Base-by-base conservation (phyloP, 805 yeast species). In the Saturnispora sekii region DNA sequence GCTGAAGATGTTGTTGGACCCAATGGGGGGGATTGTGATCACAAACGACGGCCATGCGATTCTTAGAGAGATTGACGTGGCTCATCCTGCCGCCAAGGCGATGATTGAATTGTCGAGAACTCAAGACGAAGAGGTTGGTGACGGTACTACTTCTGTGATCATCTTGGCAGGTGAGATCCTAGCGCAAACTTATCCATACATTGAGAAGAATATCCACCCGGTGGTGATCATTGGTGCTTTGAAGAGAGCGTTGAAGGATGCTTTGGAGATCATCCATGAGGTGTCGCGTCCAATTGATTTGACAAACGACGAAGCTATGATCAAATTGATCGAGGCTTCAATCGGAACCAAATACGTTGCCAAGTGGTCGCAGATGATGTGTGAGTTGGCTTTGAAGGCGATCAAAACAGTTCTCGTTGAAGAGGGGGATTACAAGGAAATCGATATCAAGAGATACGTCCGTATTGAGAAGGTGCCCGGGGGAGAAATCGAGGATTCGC, bases 21-120 rank as follows among this genome's bases (percentile, higher is more conserved):
- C 99, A 46, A 83, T 84, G 80, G 90, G 93, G 30, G 98, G 98
- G 30, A 84, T 93, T 53, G 97, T 90, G 12, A 72, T 93, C 52
- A 93, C 99, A 46, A 93, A 93, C 66, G 99, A 93, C 64, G 99
- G 99, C 11, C 98, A 93, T 66, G 98, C 99, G 14, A 93, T 93
- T 54, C 71, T 93, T 55, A 78, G 99, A 60, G 99, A 93, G 63
- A 93, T 93, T 54, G 97, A 90, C 61, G 95, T 84, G 46, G 88
- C 96, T 4, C 98, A 93, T 63, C 98, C 99, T 10, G 99, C 98
- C 4, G 99, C 99, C 39, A 93, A 93, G 67, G 84, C 95, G 30
- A 93, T 93, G 97, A 84, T 93, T 60, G 98, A 93, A 67, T 76
- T 93, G 53, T 80, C 93, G 57, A 78, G 98, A 68, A 89, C 98